Base-by-base conservation (phyloP, 768 basidiomycete genomes). In the Ramaria sp. region DNA sequence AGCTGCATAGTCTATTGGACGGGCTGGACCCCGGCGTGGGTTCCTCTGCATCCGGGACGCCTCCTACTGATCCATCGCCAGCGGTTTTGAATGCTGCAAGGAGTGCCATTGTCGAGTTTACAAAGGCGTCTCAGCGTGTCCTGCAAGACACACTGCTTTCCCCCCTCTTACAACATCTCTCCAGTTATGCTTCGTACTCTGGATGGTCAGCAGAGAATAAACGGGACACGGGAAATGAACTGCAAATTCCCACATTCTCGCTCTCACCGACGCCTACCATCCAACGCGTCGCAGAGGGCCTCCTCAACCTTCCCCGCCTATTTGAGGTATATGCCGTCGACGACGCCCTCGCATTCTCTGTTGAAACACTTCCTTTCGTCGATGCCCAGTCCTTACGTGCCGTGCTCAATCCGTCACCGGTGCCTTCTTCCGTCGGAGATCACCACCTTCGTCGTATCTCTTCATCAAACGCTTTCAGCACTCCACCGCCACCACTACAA, bases 241-340 rank as follows among this genome's bases (percentile, higher is more conserved):
- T 89, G 25, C 75, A 78, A 32, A 78, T 98, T 5, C 96, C 96
- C 1, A 88, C 80, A 5, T 99, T 99, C 71, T 96, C 93, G 1
- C 74, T 97, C 12, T 89, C 88, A 9, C 94, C 93, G 1, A 95
- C 84, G 52, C 88, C 91, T 52, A 82, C 78, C 3, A 83, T 96
- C 57, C 88, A 93, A 57, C 81, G 83, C 55, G 83, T 97, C 30
- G 88, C 89, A 2, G 96, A 98, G 63, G 92, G 93, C n/a, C 70
- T 99, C 32, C 74, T 97, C 30, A 96, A 95, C 69, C 78, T 99
- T 2, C 91, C 95, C 1, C 71, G 93, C 54, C 71, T 98, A 15
- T 96, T 98, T 63, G 94, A 98, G 66, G 86, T 94, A 16, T 95
- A 96, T 63, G 89, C 87, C 6, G 84, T 85, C 55, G 93, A 97